phyloP scores from a whole-genome alignment of 2,329 filamentous ascomycete genomes.

The Pseudocercospora macadamiae region DNA sequence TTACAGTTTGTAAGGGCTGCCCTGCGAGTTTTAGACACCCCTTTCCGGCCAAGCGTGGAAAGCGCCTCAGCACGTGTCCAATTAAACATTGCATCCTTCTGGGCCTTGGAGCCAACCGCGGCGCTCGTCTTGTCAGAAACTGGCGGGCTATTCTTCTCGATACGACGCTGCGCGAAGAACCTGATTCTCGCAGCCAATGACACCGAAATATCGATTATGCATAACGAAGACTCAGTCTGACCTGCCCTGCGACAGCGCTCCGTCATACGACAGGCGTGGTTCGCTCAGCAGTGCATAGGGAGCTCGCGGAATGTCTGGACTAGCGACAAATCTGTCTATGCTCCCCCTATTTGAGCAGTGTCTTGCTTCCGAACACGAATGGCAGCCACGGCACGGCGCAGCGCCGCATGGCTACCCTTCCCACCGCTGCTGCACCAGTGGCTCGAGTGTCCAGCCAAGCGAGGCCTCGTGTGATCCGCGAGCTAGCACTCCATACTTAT shows the following conservation, averaged over 20 bases:
- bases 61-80: slow-evolving; percentile 12
- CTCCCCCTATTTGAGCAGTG: slow-evolving; percentile 16
- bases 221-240: not conserved
- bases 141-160: slow-evolving; percentile 9
- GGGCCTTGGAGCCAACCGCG: not conserved
- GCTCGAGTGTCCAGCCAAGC: slow-evolving; percentile 16
- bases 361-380: slow-evolving; percentile 18
- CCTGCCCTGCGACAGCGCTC: not conserved
- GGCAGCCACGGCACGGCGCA: slow-evolving; percentile 1
- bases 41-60: slow-evolving; percentile 1
- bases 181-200: slow-evolving; percentile 5
- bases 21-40: not conserved
- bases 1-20: slow-evolving; percentile 4
- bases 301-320: slow-evolving; percentile 2
- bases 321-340: slow-evolving; percentile 7
- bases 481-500: slow-evolving; percentile 13
- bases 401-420: slow-evolving; percentile 5
- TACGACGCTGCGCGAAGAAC: slow-evolving; percentile 6
- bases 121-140: not conserved
- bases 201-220: not conserved
- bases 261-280: not conserved
- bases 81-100: slow-evolving; percentile 10
- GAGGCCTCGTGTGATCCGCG: slow-evolving; percentile 18
- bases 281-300: slow-evolving; percentile 2
- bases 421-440: slow-evolving; percentile 3